Evolutionary conservation across 2,329 filamentous ascomycete species (phyloP).

Genomic region (Cladophialophora bantiana): DNA sequence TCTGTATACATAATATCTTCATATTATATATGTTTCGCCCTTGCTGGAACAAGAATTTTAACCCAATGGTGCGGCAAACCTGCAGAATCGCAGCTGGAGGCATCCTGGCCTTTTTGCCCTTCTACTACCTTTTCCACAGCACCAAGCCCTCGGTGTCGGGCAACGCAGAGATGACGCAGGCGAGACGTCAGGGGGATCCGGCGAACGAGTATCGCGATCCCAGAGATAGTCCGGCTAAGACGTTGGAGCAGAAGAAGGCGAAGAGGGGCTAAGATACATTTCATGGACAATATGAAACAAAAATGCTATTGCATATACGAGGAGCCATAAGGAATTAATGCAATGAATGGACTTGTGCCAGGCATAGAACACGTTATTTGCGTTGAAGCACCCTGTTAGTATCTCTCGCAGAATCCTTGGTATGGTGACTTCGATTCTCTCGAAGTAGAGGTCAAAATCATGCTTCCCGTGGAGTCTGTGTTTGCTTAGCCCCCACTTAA

Average conservation of each 20-base stretch:
- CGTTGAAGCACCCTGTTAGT: too few species aligned
- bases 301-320: not conserved
- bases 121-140: conserved; percentile 34
- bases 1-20: too few species aligned
- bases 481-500: too few species aligned
- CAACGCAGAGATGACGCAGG: conserved; percentile 20
- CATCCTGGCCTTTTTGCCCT: conserved; percentile 17
- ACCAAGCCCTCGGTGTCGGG: conserved; percentile 22
- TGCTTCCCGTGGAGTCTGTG: too few species aligned
- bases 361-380: too few species aligned
- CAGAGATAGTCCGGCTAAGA: conserved; percentile 33
- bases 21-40: not conserved
- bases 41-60: not conserved
- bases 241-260: conserved; percentile 31
- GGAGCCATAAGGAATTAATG: too few species aligned
- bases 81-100: conserved; percentile 2
- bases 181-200: conserved; percentile 17
- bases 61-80: not conserved
- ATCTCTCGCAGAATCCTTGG: too few species aligned
- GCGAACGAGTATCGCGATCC: conserved; percentile 30
- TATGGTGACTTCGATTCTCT: too few species aligned
- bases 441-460: too few species aligned
- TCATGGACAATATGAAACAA: not conserved
- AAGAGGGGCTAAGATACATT: conserved; percentile 10
- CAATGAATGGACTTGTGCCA: too few species aligned